Evolutionary conservation across 2,329 filamentous ascomycete species (phyloP).

Genomic region (Cordyceps cateniannulata): DNA sequence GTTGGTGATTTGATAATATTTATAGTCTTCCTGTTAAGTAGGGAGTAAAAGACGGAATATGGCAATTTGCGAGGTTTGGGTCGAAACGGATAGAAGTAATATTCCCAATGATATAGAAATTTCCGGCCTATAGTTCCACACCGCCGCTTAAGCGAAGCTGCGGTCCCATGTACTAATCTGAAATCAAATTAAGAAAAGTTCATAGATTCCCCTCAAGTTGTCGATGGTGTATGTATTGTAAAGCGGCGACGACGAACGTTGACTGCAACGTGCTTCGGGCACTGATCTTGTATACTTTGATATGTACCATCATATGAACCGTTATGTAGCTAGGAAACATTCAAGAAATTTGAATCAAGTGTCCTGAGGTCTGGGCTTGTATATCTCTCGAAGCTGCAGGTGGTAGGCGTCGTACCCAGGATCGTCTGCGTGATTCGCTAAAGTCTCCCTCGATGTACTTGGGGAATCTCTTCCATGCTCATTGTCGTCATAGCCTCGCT

Average conservation of each 20-base stretch:
- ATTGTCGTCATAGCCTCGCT: not conserved
- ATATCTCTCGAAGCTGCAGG: not conserved
- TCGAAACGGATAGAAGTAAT: too few relatives aligned
- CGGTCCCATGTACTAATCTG: too few relatives aligned
- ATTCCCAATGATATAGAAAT: too few relatives aligned
- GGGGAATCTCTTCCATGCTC: not conserved
- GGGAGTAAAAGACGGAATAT: not conserved
- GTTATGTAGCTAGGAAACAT: not conserved
- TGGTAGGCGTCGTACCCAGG: not conserved
- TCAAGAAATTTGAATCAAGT: not conserved
- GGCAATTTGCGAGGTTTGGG: too few relatives aligned
- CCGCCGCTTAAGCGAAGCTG: too few relatives aligned
- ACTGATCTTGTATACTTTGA: not conserved
- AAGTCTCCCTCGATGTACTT: not conserved
- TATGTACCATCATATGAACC: not conserved
- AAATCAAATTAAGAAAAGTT: too few relatives aligned
- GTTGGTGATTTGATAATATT: not conserved
- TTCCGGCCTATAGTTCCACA: too few relatives aligned
- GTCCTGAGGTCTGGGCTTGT: not conserved
- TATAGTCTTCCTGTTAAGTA: not conserved
- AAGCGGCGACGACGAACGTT: too few relatives aligned
- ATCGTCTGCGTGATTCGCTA: not conserved
- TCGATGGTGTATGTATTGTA: too few relatives aligned
- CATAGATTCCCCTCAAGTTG: too few relatives aligned
- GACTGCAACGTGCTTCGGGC: too few relatives aligned